phyloP scores from a whole-genome alignment of 176 grass and related monocot genomes.

The Microstegium vimineum region DNA sequence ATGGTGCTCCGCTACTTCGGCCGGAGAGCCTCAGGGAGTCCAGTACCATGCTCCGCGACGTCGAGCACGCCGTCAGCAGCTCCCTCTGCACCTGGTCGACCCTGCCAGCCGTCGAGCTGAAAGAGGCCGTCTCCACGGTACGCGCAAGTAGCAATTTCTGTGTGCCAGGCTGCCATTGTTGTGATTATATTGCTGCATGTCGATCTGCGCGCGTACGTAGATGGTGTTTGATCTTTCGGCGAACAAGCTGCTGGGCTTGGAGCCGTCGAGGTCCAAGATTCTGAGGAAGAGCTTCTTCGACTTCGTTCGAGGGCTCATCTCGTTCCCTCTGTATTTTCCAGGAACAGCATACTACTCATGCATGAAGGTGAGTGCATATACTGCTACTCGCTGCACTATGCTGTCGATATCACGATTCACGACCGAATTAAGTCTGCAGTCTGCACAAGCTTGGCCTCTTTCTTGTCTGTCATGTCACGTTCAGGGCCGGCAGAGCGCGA shows the following conservation, averaged over 20 bases:
- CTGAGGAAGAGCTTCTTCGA: constrained; percentile 69
- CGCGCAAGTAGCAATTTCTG: not conserved
- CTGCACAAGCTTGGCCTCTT: not conserved
- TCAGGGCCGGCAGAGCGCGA: constrained; percentile 61
- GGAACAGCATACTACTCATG: constrained; percentile 73
- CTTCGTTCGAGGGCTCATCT: constrained; percentile 68
- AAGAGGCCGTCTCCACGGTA: constrained; percentile 38
- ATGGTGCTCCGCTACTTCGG: constrained; percentile 63
- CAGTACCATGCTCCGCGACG: constrained; percentile 30
- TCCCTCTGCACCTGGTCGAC: constrained; percentile 51
- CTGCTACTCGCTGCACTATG: not conserved
- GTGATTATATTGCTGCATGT: not conserved
- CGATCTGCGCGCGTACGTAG: no score
- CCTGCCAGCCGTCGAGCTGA: constrained; percentile 39
- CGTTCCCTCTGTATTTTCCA: constrained; percentile 64
- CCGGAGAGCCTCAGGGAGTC: constrained; percentile 47
- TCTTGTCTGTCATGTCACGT: not conserved
- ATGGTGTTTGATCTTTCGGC: constrained; percentile 81
- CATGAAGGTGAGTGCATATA: constrained; percentile 49
- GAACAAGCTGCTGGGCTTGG: constrained; percentile 58
- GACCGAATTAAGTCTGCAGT: not conserved
- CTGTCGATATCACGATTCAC: not conserved
- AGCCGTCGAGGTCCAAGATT: constrained; percentile 42
- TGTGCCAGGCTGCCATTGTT: not conserved
- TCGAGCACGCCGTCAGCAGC: constrained; percentile 19